Evolutionary conservation across 225 moss, liverwort and hornwort genomes (phyloP).

Genomic region (Sphagnum tenellum): DNA sequence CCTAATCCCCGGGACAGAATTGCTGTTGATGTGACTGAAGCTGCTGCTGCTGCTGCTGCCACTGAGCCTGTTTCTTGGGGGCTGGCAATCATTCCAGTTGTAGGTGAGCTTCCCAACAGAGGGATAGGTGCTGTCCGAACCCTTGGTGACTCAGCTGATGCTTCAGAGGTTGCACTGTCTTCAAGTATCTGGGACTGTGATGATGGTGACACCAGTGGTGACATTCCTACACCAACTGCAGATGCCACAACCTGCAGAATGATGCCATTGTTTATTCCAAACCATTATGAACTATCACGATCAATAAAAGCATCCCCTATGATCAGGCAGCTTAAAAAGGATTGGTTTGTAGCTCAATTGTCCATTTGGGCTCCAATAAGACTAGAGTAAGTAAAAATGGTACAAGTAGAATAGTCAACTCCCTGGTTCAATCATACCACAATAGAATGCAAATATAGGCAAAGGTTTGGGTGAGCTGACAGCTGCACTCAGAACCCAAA

Average conservation of each 20-base stretch:
- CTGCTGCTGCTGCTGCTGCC: not conserved
- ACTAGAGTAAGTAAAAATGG: too few species aligned
- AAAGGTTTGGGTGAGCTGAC: too few species aligned
- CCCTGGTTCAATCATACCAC: too few species aligned
- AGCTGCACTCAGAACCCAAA: too few species aligned
- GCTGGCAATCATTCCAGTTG: slow-evolving; percentile 25
- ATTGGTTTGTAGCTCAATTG: too few species aligned
- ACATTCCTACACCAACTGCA: slow-evolving; percentile 16
- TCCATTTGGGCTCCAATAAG: too few species aligned
- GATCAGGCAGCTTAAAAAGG: too few species aligned
- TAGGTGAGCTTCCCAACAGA: slow-evolving; percentile 43
- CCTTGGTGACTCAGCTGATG: slow-evolving; percentile 50
- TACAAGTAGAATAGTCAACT: too few species aligned
- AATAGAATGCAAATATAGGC: too few species aligned
- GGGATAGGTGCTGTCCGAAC: slow-evolving; percentile 28
- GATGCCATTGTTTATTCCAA: not conserved
- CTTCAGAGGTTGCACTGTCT: slow-evolving; percentile 39
- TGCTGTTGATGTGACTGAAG: not conserved
- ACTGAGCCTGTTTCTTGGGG: slow-evolving; percentile 42
- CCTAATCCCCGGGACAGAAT: too few species aligned
- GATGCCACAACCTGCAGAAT: slow-evolving; percentile 3
- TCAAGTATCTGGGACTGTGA: slow-evolving; percentile 37
- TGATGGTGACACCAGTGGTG: slow-evolving; percentile 53
- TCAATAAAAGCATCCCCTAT: too few species aligned
- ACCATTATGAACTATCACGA: too few species aligned